Base-by-base conservation (phyloP, 805 yeast genomes). In the Teunomyces tritomae region DNA sequence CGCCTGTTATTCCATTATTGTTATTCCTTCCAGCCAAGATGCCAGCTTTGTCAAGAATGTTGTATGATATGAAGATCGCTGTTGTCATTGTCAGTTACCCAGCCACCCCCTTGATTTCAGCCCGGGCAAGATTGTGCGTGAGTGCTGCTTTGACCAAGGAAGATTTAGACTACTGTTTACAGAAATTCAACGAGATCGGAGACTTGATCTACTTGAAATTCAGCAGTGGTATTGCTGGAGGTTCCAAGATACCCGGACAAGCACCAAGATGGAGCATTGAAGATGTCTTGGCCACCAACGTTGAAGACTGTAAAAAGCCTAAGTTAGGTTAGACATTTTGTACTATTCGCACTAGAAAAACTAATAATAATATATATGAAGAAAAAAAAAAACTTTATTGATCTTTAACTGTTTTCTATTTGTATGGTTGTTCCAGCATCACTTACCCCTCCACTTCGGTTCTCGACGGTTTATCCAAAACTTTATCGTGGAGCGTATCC, bases 61-160 rank as follows among this genome's bases (percentile, higher is more conserved):
- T 92, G 77, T 79, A 86, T 57, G 82, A 79, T 54, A 75, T 82
- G 67, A 87, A 87, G 45, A 84, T 94, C 51, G 99, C 99, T 3
- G 91, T 92, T 43, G 99, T 94, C 30, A 85, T 92, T 53, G 98
- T 92, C 39, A 97, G 98, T 32, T 94, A 94, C 64, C 99, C 99
- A 8, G 99, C 99, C 0, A 92, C 98, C 0, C 96, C 96, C 30
- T 77, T 94, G 55, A 83, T 89, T 37, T 82, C 90, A 32, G 87
- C 96, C 4, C 83, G 99, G 70, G 90, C 89, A 26, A 82, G 99
- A 67, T 82, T 94, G 59, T 94, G 99, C 76, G 85, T 94, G 57
- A 86, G 96, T 46, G 74, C 97, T 0, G 87, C 98, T 1, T 77
- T 95, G 58, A 94, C 96, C 28, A 94, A 94, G 70, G 92, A 87